Base-by-base conservation (phyloP, 139 green algal species). In the Raphidocelis subcapitata region DNA sequence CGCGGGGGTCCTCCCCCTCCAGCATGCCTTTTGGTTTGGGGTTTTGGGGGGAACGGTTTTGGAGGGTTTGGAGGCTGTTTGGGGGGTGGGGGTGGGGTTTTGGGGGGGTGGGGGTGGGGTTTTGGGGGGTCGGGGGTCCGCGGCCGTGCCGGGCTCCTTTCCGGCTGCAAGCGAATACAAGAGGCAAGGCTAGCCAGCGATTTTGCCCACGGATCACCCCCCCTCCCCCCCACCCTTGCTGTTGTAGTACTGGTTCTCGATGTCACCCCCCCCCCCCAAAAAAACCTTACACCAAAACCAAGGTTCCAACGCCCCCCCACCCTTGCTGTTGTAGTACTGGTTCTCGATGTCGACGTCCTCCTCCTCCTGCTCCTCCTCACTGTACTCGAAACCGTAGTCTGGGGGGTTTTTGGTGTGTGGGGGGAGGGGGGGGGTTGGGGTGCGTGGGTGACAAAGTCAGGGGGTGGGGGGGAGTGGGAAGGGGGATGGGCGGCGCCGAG, bases 231-330 rank as follows among this genome's bases (percentile, higher is more conserved):
- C 64, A 95, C 93, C 95, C 84, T 99, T 99, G 44, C 88, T 89
- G 70, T 98, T 98, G 86, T 99, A 99, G 71, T 99, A 99, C 64
- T 97, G 89, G 77, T 99, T 99, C 62, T 99, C 96, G 24, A 98
- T 97, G 72, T 99, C 96, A 21, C 99, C 91, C 63, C 96, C 92
- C 26, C 96, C 89, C 73, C 97, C 95, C 35, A n/a, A n/a, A n/a
- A n/a, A n/a, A n/a, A n/a, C n/a, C n/a, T n/a, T n/a, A n/a, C n/a
- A n/a, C n/a, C n/a, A n/a, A n/a, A n/a, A n/a, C n/a, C n/a, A n/a
- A n/a, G n/a, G n/a, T n/a, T n/a, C n/a, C n/a, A n/a, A n/a, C n/a
- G n/a, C n/a, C n/a, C n/a, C n/a, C 75, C 0, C 64, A 95, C 93
- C 95, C 84, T 99, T 99, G 44, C 88, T 89, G 70, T 98, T 98